Conservation (phyloP, 116 monocot species). For the Zostera marina region DNA sequence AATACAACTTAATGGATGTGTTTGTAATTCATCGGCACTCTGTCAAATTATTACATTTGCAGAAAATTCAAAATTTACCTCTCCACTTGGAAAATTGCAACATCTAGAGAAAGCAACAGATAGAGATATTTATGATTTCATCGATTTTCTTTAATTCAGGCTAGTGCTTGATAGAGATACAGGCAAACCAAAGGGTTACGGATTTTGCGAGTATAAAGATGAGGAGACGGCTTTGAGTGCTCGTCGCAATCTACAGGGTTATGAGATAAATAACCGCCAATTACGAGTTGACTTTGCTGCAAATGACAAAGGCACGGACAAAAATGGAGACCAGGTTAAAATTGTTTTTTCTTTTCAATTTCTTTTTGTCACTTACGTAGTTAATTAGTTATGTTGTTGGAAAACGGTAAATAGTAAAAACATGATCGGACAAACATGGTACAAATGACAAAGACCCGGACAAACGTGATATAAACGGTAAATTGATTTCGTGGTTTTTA, state of each 20-base stretch:
- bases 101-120: too few relatives aligned
- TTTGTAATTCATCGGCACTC: too few relatives aligned
- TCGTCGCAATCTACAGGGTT: slow-evolving; percentile 94
- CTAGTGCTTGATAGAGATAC: slow-evolving; percentile 94
- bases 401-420: neutral
- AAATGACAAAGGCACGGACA: slow-evolving; percentile 74
- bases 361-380: neutral
- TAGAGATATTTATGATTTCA: neutral
- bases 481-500: too few relatives aligned
- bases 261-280: slow-evolving; percentile 98
- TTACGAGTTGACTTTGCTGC: slow-evolving; percentile 97
- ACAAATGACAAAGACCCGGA: too few relatives aligned
- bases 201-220: slow-evolving; percentile 97
- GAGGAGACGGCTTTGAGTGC: slow-evolving; percentile 97
- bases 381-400: too few relatives aligned
- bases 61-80: too few relatives aligned
- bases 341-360: neutral
- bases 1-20: too few relatives aligned
- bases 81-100: too few relatives aligned
- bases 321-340: slow-evolving; percentile 76
- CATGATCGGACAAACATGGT: too few relatives aligned
- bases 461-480: too few relatives aligned
- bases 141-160: slow-evolving; percentile 24
- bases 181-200: slow-evolving; percentile 95
- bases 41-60: neutral